A percentile compares a stretch with the other conserved stretches of the same genome.
Evolutionary conservation across 2,329 filamentous ascomycete species (phyloP).

Genomic region (Lasiodiplodia theobromae): DNA sequence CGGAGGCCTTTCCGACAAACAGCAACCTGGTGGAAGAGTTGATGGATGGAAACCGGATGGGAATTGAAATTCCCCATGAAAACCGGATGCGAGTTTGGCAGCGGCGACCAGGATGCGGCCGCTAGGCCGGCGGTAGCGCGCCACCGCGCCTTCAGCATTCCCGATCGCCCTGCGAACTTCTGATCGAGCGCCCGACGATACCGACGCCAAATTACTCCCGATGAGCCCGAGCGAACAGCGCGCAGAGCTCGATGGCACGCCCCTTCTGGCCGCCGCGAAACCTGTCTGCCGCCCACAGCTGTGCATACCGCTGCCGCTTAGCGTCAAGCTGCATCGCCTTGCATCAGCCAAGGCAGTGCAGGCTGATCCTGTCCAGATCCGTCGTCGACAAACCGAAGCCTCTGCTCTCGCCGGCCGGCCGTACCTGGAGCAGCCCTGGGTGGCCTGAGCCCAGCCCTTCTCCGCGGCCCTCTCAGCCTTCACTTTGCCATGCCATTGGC

Average conservation of each 20-base stretch:
- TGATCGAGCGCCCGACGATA: constrained; percentile 2
- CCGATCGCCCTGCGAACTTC: constrained; percentile 15
- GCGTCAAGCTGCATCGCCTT: constrained; percentile 9
- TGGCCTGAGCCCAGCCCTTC: background rate
- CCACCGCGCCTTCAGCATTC: background rate
- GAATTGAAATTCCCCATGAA: constrained; percentile 22
- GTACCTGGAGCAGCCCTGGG: background rate
- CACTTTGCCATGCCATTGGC: background rate
- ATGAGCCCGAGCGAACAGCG: background rate
- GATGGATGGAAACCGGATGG: constrained; percentile 1
- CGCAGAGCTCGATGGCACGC: background rate
- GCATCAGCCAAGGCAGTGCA: constrained; percentile 8
- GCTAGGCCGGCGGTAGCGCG: constrained; percentile 15
- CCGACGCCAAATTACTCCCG: constrained; percentile 5
- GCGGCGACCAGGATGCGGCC: constrained; percentile 20
- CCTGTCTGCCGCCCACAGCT: background rate
- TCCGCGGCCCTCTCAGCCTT: background rate
- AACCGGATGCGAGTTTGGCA: constrained; percentile 22
- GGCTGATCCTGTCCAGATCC: constrained; percentile 12
- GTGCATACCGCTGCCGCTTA: background rate
- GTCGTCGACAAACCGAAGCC: background rate
- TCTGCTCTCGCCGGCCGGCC: background rate
- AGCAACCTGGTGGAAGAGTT: background rate
- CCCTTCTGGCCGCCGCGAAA: background rate
- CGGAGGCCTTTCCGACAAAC: background rate